These are phyloP conservation scores for Colletotrichum orchidophilum DNA, from an alignment of 2,329 filamentous ascomycete species.

Conservation along the genomic window DNA sequence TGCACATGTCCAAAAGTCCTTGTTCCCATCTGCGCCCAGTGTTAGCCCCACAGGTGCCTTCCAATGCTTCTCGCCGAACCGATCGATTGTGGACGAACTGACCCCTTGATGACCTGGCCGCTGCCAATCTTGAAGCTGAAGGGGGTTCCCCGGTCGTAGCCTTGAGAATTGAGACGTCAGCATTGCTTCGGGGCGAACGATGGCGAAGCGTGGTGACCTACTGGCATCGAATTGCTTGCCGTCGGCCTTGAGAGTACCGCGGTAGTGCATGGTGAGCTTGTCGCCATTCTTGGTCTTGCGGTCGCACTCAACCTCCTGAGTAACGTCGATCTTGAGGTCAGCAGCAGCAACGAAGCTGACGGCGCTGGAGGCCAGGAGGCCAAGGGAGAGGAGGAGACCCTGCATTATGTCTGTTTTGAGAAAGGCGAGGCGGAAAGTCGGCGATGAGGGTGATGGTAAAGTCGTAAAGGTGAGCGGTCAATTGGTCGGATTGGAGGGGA, in stretches of 20 bases:
- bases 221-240: conserved; percentile 87
- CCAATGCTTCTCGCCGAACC: neutral
- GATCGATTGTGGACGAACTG: conserved; percentile 43
- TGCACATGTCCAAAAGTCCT: conserved; percentile 92
- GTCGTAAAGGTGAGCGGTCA: conserved; percentile 5
- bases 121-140: conserved; percentile 82
- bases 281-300: conserved; percentile 82
- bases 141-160: conserved; percentile 79
- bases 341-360: conserved; percentile 61
- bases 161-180: conserved; percentile 41
- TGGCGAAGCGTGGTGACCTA: conserved; percentile 36
- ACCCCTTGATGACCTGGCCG: conserved; percentile 91
- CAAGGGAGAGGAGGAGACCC: conserved; percentile 56
- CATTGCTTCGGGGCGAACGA: neutral
- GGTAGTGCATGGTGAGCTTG: conserved; percentile 87
- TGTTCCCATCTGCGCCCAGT: conserved; percentile 77
- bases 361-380: conserved; percentile 61
- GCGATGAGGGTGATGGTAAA: conserved; percentile 17
- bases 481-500: conserved; percentile 15
- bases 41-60: conserved; percentile 31
- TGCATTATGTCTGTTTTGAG: conserved; percentile 54
- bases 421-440: neutral
- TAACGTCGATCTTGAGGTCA: conserved; percentile 82
- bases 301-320: conserved; percentile 77
- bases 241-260: conserved; percentile 77